Percentiles rank a stretch among this genome's conserved stretches.
Conservation (phyloP, 106 monocot species). For the Apostasia ramifera region DNA sequence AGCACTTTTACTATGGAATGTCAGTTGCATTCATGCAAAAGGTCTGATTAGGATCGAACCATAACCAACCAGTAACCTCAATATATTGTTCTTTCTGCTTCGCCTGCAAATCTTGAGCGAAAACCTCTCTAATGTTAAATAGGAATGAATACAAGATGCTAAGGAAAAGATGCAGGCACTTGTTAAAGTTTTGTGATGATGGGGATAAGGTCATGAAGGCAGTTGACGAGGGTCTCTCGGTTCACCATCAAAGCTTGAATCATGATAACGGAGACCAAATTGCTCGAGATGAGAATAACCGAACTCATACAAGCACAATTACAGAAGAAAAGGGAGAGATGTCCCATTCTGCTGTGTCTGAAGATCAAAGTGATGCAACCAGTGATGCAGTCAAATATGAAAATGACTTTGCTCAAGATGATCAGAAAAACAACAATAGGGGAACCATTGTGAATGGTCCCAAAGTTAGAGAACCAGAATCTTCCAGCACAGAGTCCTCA, state of each 20-base stretch:
- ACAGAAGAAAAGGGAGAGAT: neutral
- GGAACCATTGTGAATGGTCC: slow-evolving; percentile 22
- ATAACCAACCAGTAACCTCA: neutral
- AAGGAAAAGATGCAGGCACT: slow-evolving; percentile 41
- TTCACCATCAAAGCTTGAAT: slow-evolving; percentile 9
- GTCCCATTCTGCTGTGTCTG: neutral
- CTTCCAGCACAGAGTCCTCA: slow-evolving; percentile 33
- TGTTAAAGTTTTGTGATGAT: slow-evolving; percentile 14
- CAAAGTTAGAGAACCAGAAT: slow-evolving; percentile 14
- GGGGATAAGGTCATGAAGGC: slow-evolving; percentile 22
- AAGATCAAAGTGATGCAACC: neutral
- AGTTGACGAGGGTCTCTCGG: slow-evolving; percentile 12
- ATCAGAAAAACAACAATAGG: slow-evolving; percentile 21
- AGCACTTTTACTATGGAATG: too few species aligned
- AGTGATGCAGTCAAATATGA: slow-evolving; percentile 3
- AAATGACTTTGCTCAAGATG: slow-evolving; percentile 6
- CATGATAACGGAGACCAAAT: neutral
- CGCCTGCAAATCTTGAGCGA: neutral
- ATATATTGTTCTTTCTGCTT: neutral
- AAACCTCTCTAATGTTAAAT: slow-evolving; percentile 6
- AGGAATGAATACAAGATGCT: slow-evolving; percentile 71
- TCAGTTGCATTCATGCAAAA: too few species aligned
- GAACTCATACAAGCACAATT: neutral
- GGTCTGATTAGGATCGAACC: neutral
- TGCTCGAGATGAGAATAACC: neutral